phyloP scores from a whole-genome alignment of 2,329 filamentous ascomycete species.

The Dactylellina haptotyla region DNA sequence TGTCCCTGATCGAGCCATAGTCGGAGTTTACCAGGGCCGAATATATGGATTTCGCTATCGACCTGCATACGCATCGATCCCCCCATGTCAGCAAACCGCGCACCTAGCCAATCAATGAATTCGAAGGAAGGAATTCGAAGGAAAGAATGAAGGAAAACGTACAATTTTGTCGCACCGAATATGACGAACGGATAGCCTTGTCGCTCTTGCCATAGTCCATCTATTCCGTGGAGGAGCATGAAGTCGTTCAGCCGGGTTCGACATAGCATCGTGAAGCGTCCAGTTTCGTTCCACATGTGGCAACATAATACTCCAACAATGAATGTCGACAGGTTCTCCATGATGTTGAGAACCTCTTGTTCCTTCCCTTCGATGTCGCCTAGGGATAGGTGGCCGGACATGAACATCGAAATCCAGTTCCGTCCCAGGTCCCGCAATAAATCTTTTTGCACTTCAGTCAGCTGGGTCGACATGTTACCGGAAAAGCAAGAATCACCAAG shows the following conservation, averaged over 20 bases:
- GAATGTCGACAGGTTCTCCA: conserved; percentile 50
- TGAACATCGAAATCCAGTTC: conserved; percentile 54
- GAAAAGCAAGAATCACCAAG: conserved; percentile 53
- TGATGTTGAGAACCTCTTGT: conserved; percentile 44
- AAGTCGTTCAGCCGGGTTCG: conserved; percentile 51
- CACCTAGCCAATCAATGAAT: not conserved
- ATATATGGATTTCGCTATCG: conserved; percentile 51
- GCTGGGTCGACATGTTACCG: conserved; percentile 53
- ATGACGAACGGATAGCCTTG: conserved; percentile 52
- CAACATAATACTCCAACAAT: conserved; percentile 46
- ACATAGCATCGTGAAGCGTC: conserved; percentile 52
- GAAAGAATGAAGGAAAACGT: not conserved
- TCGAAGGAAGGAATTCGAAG: not conserved
- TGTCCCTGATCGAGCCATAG: conserved; percentile 51
- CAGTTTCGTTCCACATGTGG: conserved; percentile 53
- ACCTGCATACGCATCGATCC: conserved; percentile 19
- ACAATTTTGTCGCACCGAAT: conserved; percentile 52
- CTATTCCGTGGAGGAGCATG: conserved; percentile 51
- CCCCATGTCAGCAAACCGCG: conserved; percentile 19
- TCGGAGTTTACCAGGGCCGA: conserved; percentile 52
- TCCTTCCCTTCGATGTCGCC: conserved; percentile 43
- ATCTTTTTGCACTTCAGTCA: conserved; percentile 55
- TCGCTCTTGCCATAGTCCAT: conserved; percentile 52
- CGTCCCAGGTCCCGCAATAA: conserved; percentile 50
- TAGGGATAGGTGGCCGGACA: conserved; percentile 42